Percentiles rank a stretch among this genome's conserved stretches.
These are phyloP conservation scores for Sporothrix mexicana DNA, from an alignment of 2,329 filamentous ascomycete genomes.

Conservation along the genomic window DNA sequence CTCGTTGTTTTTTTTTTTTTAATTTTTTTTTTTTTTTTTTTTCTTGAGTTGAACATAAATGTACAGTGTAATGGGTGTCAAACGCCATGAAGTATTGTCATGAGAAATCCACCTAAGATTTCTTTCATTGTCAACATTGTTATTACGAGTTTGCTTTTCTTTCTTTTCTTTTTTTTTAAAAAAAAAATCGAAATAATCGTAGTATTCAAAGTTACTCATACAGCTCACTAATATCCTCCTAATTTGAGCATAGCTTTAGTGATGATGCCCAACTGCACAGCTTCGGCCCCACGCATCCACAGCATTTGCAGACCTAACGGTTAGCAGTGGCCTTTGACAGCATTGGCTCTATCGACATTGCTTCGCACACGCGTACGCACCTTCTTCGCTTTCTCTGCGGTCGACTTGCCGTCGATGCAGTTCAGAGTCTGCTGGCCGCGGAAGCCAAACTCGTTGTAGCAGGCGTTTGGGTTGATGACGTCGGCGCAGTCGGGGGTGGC, in stretches of 20 bases:
- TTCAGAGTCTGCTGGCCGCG: constrained; percentile 44
- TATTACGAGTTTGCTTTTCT: too few relatives aligned
- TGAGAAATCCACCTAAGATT: too few relatives aligned
- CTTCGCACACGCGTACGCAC: constrained; percentile 33
- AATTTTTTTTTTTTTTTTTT: too few relatives aligned
- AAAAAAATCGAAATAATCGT: too few relatives aligned
- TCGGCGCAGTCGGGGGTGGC: constrained; percentile 48
- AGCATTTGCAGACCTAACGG: constrained; percentile 47
- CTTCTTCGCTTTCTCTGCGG: constrained; percentile 45
- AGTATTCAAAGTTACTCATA: too few relatives aligned
- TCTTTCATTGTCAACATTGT: too few relatives aligned
- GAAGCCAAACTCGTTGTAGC: constrained; percentile 50
- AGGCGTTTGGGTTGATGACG: constrained; percentile 50
- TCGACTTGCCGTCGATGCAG: constrained; percentile 47
- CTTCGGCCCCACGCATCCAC: constrained; percentile 45
- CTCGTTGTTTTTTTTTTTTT: too few relatives aligned
- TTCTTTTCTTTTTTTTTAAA: too few relatives aligned
- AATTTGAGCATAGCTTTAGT: constrained; percentile 34
- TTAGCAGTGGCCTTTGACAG: background rate
- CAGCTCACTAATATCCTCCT: background rate
- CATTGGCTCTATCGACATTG: background rate
- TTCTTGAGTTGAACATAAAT: too few relatives aligned
- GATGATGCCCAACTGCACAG: constrained; percentile 49
- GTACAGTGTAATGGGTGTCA: too few relatives aligned
- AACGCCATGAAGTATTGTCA: too few relatives aligned